Conservation (phyloP, 2,329 filamentous ascomycete species). For the Diaporthe destruens region DNA sequence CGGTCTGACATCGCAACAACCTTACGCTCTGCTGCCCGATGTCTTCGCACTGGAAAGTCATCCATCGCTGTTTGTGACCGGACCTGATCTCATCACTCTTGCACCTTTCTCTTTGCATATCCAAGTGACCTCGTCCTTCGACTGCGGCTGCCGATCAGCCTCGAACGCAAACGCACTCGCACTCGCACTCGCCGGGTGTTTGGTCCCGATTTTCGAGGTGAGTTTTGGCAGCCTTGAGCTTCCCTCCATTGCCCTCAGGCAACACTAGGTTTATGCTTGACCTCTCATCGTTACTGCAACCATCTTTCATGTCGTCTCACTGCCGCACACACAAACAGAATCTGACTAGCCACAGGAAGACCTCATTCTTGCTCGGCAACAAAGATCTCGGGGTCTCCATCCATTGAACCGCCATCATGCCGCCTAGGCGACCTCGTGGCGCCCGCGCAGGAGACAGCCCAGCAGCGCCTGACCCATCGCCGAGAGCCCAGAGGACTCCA, state of each 20-base stretch:
- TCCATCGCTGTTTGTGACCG: slow-evolving; percentile 19
- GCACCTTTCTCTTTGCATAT: background rate
- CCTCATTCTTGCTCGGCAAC: background rate
- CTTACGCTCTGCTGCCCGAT: background rate
- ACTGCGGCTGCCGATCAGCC: background rate
- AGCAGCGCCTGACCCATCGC: slow-evolving; percentile 11
- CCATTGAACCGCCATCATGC: slow-evolving; percentile 34
- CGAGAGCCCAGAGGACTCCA: slow-evolving; percentile 31
- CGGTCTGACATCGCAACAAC: background rate
- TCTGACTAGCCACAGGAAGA: slow-evolving; percentile 3
- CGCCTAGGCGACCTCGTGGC: slow-evolving; percentile 37
- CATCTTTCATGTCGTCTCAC: background rate
- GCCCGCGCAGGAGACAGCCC: slow-evolving; percentile 16
- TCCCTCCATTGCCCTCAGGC: background rate
- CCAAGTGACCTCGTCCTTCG: background rate
- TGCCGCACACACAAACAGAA: background rate
- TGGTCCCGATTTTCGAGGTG: slow-evolving; percentile 1
- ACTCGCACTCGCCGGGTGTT: no score
- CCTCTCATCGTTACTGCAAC: background rate
- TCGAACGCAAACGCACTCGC: background rate
- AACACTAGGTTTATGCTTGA: background rate
- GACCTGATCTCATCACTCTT: slow-evolving; percentile 10
- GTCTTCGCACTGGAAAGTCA: slow-evolving; percentile 10
- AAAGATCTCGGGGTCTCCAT: background rate
- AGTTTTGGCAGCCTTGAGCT: background rate